A percentile compares a stretch with the other conserved stretches of the same genome.
phyloP scores from a whole-genome alignment of 257 asterid genomes.

The Solanum etuberosum region DNA sequence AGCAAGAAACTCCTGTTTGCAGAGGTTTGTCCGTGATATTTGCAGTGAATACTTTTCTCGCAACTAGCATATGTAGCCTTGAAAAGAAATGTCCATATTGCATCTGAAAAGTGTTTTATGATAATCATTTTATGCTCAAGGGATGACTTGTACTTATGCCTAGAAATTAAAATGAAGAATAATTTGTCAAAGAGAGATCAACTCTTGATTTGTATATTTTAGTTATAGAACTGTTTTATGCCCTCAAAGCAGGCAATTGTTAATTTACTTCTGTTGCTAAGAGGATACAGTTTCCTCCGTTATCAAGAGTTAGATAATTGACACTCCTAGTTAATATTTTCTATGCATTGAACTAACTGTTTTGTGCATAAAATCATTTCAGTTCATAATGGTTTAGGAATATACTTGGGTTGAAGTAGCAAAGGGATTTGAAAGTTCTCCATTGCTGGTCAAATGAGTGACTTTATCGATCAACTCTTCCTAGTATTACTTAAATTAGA shows the following conservation, averaged over 20 bases:
- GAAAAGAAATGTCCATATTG: not conserved
- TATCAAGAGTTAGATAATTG: not conserved
- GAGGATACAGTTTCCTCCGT: not conserved
- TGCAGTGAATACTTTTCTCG: not conserved
- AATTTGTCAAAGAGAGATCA: not conserved
- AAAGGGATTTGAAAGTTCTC: not conserved
- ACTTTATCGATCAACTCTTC: not conserved
- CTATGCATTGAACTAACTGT: not conserved
- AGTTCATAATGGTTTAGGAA: not conserved
- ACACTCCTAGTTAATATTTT: not conserved
- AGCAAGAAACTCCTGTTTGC: slow-evolving; percentile 85
- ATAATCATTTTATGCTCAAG: not conserved
- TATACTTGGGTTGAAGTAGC: not conserved
- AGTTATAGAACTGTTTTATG: not conserved
- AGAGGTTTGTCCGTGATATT: slow-evolving; percentile 40
- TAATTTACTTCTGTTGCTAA: not conserved
- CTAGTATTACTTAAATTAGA: not conserved
- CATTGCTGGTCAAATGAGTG: not conserved
- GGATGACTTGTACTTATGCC: not conserved
- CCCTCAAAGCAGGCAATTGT: not conserved
- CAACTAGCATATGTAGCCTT: not conserved
- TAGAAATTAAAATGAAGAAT: not conserved
- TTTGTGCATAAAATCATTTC: not conserved
- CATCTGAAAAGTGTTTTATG: not conserved
- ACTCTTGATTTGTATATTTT: not conserved